Conservation (phyloP, 768 basidiomycete genomes). For the Kwoniella bestiolae region DNA sequence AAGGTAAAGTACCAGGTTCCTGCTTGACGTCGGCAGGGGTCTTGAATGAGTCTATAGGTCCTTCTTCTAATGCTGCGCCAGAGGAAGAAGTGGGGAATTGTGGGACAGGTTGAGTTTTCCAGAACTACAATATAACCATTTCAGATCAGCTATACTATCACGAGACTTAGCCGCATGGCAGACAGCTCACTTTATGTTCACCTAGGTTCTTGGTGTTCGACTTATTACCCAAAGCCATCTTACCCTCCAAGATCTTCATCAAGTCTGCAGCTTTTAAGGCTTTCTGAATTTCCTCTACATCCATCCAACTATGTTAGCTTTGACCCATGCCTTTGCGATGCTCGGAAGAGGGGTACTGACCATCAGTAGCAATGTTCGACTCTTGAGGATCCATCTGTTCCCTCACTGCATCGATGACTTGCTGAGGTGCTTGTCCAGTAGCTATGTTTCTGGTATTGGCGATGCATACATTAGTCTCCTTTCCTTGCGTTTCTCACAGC, state of each 20-base stretch:
- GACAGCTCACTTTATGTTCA: conserved; percentile 80
- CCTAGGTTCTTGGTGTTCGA: conserved; percentile 76
- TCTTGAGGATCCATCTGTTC: conserved; percentile 68
- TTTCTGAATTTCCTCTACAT: conserved; percentile 66
- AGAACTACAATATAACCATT: conserved; percentile 69
- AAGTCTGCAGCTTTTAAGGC: conserved; percentile 78
- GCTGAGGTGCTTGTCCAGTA: conserved; percentile 50
- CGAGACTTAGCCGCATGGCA: no score
- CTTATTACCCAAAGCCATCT: conserved; percentile 73
- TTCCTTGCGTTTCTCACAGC: no score
- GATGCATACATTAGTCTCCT: conserved; percentile 46
- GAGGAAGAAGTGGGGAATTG: conserved; percentile 51
- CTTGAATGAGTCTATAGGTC: conserved; percentile 83
- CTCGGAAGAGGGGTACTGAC: conserved; percentile 22
- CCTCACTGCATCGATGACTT: conserved; percentile 69
- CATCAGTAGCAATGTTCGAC: conserved; percentile 62
- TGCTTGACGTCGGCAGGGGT: conserved; percentile 78
- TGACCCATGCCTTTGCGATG: not conserved
- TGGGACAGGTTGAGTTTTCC: conserved; percentile 97
- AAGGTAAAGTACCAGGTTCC: conserved; percentile 83
- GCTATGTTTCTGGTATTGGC: conserved; percentile 33
- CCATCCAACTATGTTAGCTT: not conserved
- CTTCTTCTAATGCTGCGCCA: conserved; percentile 67
- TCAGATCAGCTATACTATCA: no score
- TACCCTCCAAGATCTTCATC: conserved; percentile 82